Evolutionary conservation across 768 basidiomycete genomes (phyloP), one percentile per base, ranked within the genome.

Genomic region (Sarcodon aspratus): DNA sequence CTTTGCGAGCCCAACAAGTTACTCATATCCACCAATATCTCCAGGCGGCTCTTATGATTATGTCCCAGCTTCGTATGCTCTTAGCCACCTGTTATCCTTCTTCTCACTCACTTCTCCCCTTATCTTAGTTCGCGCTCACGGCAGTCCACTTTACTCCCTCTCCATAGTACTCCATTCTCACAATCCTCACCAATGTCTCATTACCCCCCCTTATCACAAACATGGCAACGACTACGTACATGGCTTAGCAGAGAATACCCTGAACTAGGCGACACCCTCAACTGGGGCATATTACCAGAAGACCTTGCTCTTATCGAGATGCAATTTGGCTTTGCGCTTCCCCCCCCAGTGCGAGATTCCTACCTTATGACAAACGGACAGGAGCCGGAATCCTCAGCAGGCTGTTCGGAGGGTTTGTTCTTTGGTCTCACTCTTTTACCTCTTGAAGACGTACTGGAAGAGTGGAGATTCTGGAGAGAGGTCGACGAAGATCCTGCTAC

Each of bases 391-490:
- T 87, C 87, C 11, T 71, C 88, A 31, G 88, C 86, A 37, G 88
- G 86, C 10, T 92, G 88, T 58, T 76, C 87, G 8, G 86, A 90
- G 50, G 96, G 96, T 33, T 73, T 99, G 32, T 91, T 99, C 65
- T 97, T 92, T 59, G 96, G 96, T n/a, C 68, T 99, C 15, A 85
- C 82, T n/a, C 74, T 96, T 35, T 69, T 99, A 15, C 89, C 92
- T 10, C 72, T 98, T 42, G 96, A 99, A 59, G 85, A 91, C 56
- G 91, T 96, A 27, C 70, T 93, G 40, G 83, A 92, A 50, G 96
- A 99, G 66, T 99, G 95, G 93, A 71, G 76, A 34, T 97, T 96
- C 61, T 98, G 96, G 95, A 71, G 95, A 53, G 84, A 87, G 58
- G 89, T 97, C 34, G 94, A 97, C 59, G 73, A 82, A 7, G 95